A percentile compares a stretch with the other conserved stretches of the same genome.
Conservation (phyloP, 441 rosid genomes). For the Populus hybrid region DNA sequence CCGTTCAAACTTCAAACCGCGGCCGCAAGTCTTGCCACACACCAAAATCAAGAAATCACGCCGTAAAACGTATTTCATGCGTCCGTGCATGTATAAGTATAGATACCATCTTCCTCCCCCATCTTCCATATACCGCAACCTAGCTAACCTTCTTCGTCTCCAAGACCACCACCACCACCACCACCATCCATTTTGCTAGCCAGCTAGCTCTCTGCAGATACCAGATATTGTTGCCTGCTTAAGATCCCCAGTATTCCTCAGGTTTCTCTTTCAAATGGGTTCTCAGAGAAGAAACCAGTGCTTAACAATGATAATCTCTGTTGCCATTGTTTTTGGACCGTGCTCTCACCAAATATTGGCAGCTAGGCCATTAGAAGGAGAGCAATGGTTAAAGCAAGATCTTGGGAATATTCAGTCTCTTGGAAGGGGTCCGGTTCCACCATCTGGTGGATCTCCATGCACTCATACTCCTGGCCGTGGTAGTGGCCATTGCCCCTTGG, state of each 20-base stretch:
- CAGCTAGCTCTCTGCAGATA: not conserved
- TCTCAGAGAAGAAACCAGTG: not conserved
- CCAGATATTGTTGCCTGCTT: not conserved
- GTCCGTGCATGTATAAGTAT: not conserved
- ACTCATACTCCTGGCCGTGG: conserved; percentile 27
- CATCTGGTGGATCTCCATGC: conserved; percentile 28
- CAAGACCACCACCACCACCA: not conserved
- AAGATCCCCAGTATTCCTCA: not conserved
- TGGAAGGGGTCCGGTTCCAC: conserved; percentile 38
- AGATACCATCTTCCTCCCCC: not conserved
- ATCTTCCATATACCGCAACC: not conserved
- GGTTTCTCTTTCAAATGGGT: conserved; percentile 4
- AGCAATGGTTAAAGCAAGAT: not conserved
- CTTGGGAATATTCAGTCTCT: conserved; percentile 28
- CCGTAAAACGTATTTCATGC: not conserved
- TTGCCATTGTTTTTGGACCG: not conserved
- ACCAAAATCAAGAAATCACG: not conserved
- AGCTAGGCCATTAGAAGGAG: conserved; percentile 27
- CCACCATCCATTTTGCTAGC: not conserved
- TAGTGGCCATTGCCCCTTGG: not conserved
- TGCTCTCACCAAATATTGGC: conserved; percentile 21
- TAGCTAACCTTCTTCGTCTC: not conserved
- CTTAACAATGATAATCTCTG: not conserved
- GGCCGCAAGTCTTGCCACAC: conserved; percentile 7
- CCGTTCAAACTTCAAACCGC: conserved; percentile 25